These are phyloP conservation scores for Dothistroma septosporum DNA, from an alignment of 2,329 filamentous ascomycete genomes.

Conservation along the genomic window DNA sequence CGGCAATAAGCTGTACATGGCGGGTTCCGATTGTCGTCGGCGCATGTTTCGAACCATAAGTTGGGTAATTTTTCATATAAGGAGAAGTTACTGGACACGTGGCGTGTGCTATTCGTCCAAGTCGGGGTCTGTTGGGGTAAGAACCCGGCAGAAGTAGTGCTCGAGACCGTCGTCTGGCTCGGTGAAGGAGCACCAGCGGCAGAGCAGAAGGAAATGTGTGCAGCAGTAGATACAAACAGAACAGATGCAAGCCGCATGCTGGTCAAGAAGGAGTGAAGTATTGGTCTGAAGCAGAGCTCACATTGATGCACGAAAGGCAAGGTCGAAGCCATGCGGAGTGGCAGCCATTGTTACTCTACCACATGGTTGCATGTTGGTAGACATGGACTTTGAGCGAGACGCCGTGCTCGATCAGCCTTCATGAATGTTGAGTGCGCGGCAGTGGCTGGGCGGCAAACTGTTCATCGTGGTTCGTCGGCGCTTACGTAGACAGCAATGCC, in stretches of 20 bases:
- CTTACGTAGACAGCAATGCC: background rate
- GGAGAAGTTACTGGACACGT: background rate
- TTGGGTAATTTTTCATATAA: conserved; percentile 6
- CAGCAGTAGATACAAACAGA: background rate
- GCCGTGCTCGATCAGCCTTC: background rate
- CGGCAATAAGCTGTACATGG: conserved; percentile 11
- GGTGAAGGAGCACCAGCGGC: background rate
- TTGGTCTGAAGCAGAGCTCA: background rate
- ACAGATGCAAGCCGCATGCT: background rate
- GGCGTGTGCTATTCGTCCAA: background rate
- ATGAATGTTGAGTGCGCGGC: background rate
- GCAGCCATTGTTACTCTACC: background rate
- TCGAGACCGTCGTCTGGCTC: background rate
- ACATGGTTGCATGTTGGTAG: background rate
- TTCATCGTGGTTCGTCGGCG: background rate
- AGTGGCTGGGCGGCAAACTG: background rate
- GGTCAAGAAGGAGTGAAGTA: background rate
- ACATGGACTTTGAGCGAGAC: background rate
- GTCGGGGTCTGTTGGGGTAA: background rate
- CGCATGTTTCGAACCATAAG: conserved; percentile 3
- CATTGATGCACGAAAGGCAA: background rate
- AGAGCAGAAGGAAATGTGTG: background rate
- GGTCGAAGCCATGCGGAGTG: background rate
- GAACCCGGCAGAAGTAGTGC: background rate
- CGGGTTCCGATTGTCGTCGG: background rate